phyloP scores from a whole-genome alignment of 2,329 filamentous ascomycete species.

The Aureobasidium sp. region DNA sequence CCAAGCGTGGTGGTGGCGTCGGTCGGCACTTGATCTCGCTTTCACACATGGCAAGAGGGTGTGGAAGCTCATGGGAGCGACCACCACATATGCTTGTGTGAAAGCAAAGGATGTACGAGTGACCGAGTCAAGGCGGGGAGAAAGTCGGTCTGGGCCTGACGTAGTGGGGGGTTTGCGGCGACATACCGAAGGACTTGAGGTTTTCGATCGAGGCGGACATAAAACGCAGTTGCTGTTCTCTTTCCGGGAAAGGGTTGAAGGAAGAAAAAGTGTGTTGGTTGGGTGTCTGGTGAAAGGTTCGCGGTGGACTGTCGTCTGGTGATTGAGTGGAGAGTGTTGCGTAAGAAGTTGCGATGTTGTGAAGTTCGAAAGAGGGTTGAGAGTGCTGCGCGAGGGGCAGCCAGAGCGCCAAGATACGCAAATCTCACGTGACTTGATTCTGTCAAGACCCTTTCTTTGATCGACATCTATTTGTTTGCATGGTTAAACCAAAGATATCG shows the following conservation, averaged over 20 bases:
- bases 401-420: background rate
- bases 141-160: constrained; percentile 12
- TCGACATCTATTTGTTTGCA: background rate
- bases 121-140: constrained; percentile 1
- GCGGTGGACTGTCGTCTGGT: background rate
- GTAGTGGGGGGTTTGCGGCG: constrained; percentile 22
- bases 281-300: background rate
- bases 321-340: constrained; percentile 11
- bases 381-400: constrained; percentile 2
- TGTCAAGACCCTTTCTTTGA: background rate
- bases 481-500: background rate
- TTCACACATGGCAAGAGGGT: background rate
- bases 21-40: background rate
- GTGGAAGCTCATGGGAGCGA: background rate
- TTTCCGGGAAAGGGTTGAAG: constrained; percentile 10
- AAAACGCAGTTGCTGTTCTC: constrained; percentile 44
- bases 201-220: constrained; percentile 87
- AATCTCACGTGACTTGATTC: background rate
- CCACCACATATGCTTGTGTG: background rate
- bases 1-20: constrained; percentile 2
- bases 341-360: constrained; percentile 14
- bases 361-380: constrained; percentile 13
- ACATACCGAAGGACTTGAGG: constrained; percentile 89
- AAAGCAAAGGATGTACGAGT: background rate
- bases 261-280: background rate